Conservation (phyloP, 2,329 filamentous ascomycete genomes). For the Parastagonospora avenae region DNA sequence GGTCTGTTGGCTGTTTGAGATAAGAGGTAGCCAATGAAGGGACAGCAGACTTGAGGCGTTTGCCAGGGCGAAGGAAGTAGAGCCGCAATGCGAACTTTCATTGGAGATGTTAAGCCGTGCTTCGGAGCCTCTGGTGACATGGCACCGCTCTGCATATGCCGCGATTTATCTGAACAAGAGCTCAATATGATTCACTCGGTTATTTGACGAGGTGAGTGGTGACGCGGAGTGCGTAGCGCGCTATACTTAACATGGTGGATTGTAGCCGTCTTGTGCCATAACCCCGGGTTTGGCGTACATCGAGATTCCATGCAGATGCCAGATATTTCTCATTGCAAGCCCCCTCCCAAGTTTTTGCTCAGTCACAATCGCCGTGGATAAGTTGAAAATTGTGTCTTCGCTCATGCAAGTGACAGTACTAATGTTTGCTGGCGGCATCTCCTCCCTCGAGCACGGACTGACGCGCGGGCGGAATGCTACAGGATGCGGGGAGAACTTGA, state of each 20-base stretch:
- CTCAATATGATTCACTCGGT: slow-evolving; percentile 9
- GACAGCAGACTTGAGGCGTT: background rate
- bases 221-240: slow-evolving; percentile 2
- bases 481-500: slow-evolving; percentile 13
- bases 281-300: slow-evolving; percentile 1
- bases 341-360: too few species aligned
- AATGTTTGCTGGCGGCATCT: background rate
- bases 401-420: background rate
- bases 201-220: background rate
- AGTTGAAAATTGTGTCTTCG: background rate
- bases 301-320: background rate
- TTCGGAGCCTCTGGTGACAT: background rate
- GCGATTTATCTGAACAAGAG: too few species aligned
- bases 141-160: background rate
- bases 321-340: background rate
- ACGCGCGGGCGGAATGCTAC: background rate
- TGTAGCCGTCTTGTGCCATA: slow-evolving; percentile 3
- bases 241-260: slow-evolving; percentile 2
- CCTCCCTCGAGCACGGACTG: background rate
- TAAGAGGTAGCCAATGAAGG: slow-evolving; percentile 8
- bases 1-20: slow-evolving; percentile 4
- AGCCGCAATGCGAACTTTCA: background rate
- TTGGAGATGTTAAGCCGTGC: background rate
- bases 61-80: background rate
- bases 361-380: background rate